Base-by-base conservation (phyloP, 495 filamentous ascomycete genomes). In the Pyrenopolyporus hunteri region DNA sequence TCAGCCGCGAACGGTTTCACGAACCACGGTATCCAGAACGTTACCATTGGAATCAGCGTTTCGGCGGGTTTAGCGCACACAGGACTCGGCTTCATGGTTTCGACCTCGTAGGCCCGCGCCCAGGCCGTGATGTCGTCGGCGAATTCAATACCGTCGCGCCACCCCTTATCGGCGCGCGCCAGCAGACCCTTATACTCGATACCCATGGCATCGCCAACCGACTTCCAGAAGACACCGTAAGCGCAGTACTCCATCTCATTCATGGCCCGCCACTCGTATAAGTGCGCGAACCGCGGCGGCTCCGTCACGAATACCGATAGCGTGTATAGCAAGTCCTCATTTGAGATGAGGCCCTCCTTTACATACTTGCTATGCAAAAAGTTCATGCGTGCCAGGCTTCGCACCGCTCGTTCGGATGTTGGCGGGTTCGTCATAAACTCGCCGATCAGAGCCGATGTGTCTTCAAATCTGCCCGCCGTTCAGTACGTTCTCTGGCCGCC, bases 271-370 rank as follows among this genome's bases (percentile, higher is more conserved):
- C 87, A 91, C 61, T 91, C 87, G 66, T 81, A 88, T 4, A 68
- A 63, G 6, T 74, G 63, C 11, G 85, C 79, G 72, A 86, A 91
- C 4, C 77, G 71, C 37, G 81, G 71, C 0, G 85, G 87, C 59
- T 89, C 80, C 1, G 77, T 64, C 0, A 84, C 79, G 67, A 89
- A 89, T 0, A 89, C 76, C 9, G 77, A 79, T 0, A 90, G 78
- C 1, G 87, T 89, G 70, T 87, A 91, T 1, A 91, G 76, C 70
- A 90, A 79, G 57, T 90, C 87, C 9, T 80, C 76, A 20, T 89
- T 82, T 11, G 72, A 72, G 59, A 91, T 90, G 54, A 80, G 80
- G 32, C 85, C 85, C 1, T 79, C 71, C 28, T 79, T 74, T 9
- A 77, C 74, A 68, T 89, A 89, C n/a, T 72, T 70, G 40, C 74